Evolutionary conservation across 805 yeast species (phyloP).

Genomic region (Pichia scutulata): DNA sequence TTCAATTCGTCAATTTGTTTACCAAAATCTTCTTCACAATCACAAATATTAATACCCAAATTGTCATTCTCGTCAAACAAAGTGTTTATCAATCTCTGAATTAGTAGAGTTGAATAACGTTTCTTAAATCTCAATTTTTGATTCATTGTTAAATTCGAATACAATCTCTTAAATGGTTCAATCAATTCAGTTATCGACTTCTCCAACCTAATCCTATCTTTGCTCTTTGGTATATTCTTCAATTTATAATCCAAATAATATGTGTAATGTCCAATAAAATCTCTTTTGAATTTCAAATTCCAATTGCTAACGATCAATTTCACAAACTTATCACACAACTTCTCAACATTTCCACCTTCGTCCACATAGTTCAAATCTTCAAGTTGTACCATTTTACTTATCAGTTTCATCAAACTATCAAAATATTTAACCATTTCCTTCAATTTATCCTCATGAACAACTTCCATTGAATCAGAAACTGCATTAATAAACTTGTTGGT

Average conservation of each 20-base stretch:
- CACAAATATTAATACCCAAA: not conserved
- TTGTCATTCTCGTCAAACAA: not conserved
- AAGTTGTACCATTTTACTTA: not conserved
- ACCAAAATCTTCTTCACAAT: not conserved
- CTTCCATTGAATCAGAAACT: not conserved
- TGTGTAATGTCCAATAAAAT: not conserved
- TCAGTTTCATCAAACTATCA: not conserved
- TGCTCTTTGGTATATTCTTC: not conserved
- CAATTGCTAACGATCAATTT: not conserved
- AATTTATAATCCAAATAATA: constrained; percentile 3
- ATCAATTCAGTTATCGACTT: not conserved
- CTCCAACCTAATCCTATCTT: constrained; percentile 5
- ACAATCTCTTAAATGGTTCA: not conserved
- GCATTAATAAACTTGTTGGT: not conserved
- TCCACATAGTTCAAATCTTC: not conserved
- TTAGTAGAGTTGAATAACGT: not conserved
- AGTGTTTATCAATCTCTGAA: not conserved
- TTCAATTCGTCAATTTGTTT: not conserved
- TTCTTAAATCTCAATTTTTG: not conserved
- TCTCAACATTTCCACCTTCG: not conserved
- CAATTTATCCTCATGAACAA: constrained; percentile 2
- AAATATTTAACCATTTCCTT: constrained; percentile 3
- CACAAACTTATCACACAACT: not conserved
- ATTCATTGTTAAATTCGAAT: not conserved
- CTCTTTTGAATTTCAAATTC: constrained; percentile 1